Base-by-base conservation (phyloP, 2,329 filamentous ascomycete genomes). In the Ophiostoma angusticollis region DNA sequence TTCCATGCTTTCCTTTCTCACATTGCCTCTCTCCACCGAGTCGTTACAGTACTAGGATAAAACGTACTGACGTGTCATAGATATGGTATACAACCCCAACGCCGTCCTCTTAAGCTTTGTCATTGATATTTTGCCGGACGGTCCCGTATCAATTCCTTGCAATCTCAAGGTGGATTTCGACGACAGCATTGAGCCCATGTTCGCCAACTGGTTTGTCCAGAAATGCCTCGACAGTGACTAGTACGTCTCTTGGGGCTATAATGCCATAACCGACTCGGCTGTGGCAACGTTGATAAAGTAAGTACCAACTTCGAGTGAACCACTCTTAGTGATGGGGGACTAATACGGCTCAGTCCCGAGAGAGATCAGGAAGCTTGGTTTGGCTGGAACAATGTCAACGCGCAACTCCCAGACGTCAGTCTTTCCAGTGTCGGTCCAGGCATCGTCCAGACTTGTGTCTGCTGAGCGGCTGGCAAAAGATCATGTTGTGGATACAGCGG, bases 211-310 rank as follows among this genome's bases (percentile, higher is more conserved):
- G 41, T 47, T 41, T 31, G 24, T 47, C 12, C 31, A 49, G 18
- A 34, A 37, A 2, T 59, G 56, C 32, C 35, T 39, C 0, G 39
- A 47, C 23, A 48, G 45, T n/a, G 47, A 47, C n/a, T 56, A 52
- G 50, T 41, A 39, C 4, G 35, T 54, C 6, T 58, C 55, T 0
- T 59, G 54, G 54, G 56, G 56, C 1, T 56, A 59, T 43, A 47
- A 51, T 16, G 29, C 41, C 7, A 40, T 47, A 16, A 48, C 49
- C 0, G 56, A 58, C 23, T 51, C 49, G 3, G 56, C 48, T 0
- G 52, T 58, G 17, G 48, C 54, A 47, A 54, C 54, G 0, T 18
- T 59, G 1, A 45, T 53, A 19, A 56, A 54, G 56, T 58, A 44
- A 45, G 53, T n/a, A n/a, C n/a, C n/a, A n/a, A n/a, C n/a, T n/a